Conservation (phyloP, 2,329 filamentous ascomycete species). For the Nothopassalora personata region DNA sequence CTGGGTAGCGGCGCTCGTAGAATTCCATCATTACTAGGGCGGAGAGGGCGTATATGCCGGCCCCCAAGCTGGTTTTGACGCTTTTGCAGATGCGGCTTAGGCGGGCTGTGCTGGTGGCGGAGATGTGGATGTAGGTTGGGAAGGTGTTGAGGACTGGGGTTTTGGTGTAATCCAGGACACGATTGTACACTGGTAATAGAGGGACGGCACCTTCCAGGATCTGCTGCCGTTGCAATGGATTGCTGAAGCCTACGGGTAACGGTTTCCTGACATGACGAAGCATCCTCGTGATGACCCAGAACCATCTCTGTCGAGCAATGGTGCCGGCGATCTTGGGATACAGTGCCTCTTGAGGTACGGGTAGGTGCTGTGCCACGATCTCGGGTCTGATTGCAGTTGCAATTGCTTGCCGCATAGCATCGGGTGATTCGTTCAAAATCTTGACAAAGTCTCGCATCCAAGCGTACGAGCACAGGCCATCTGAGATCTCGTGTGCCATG, state of each 20-base stretch:
- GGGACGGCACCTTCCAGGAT: constrained; percentile 13
- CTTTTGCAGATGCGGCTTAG: constrained; percentile 38
- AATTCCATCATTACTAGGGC: constrained; percentile 45
- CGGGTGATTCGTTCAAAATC: constrained; percentile 31
- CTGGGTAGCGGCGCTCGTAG: constrained; percentile 33
- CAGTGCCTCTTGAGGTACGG: constrained; percentile 44
- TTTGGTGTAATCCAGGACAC: constrained; percentile 37
- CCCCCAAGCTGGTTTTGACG: constrained; percentile 38
- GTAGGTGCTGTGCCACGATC: constrained; percentile 31
- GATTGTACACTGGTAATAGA: constrained; percentile 31
- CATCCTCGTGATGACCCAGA: constrained; percentile 43
- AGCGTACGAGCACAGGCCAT: constrained; percentile 37
- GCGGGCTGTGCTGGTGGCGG: constrained; percentile 29
- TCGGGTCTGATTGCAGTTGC: constrained; percentile 13
- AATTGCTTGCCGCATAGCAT: constrained; percentile 23
- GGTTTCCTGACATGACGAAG: constrained; percentile 40
- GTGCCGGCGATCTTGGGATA: constrained; percentile 39
- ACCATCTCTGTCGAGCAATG: constrained; percentile 41
- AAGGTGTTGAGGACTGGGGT: constrained; percentile 37
- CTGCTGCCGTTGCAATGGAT: constrained; percentile 34
- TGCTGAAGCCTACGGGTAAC: constrained; percentile 38
- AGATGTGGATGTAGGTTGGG: constrained; percentile 31
- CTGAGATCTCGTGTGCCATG: constrained; percentile 43
- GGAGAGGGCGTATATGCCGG: constrained; percentile 43
- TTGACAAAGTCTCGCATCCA: constrained; percentile 41